Evolutionary conservation across 2,329 filamentous ascomycete species (phyloP).

Genomic region (Didymellaceae sp.): DNA sequence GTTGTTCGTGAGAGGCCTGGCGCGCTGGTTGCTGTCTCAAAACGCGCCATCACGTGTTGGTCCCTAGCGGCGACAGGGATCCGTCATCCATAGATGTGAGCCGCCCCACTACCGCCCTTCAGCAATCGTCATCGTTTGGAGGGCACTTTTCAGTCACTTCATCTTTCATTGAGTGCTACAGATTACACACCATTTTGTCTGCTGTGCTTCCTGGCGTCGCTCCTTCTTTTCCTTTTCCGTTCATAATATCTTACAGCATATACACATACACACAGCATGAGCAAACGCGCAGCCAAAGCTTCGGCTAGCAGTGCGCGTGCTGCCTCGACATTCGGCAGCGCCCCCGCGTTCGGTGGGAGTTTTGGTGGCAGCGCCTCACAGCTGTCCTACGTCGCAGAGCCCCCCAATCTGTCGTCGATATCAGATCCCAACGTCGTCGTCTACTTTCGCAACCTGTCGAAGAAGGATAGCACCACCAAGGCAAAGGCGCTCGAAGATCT

Average conservation of each 20-base stretch:
- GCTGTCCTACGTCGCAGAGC: slow-evolving; percentile 87
- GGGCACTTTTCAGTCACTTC: slow-evolving; percentile 11
- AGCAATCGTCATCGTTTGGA: slow-evolving; percentile 13
- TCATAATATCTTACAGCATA: slow-evolving; percentile 2
- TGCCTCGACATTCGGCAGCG: slow-evolving; percentile 52
- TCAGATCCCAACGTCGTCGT: slow-evolving; percentile 84
- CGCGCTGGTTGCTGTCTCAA: slow-evolving; percentile 14
- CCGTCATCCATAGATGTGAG: no score
- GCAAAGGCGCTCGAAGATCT: slow-evolving; percentile 89
- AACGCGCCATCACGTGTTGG: slow-evolving; percentile 18
- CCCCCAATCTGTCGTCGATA: slow-evolving; percentile 78
- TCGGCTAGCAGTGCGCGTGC: slow-evolving; percentile 70
- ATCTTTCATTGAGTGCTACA: background rate
- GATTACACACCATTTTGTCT: background rate
- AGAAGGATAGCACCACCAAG: slow-evolving; percentile 93
- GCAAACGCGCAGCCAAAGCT: slow-evolving; percentile 66
- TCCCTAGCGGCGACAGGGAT: slow-evolving; percentile 9
- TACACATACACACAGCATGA: slow-evolving; percentile 57
- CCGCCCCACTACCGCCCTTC: slow-evolving; percentile 10
- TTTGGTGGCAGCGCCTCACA: slow-evolving; percentile 61
- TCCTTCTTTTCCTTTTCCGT: slow-evolving; percentile 12
- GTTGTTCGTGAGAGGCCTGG: slow-evolving; percentile 19
- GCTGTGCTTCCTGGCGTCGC: slow-evolving; percentile 5
- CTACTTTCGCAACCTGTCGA: slow-evolving; percentile 88
- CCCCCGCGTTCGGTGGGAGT: slow-evolving; percentile 50